Percentiles rank a stretch among this genome's conserved stretches.
These are phyloP conservation scores for Fusarium metavorans DNA, from an alignment of 2,329 filamentous ascomycete genomes.

Conservation along the genomic window DNA sequence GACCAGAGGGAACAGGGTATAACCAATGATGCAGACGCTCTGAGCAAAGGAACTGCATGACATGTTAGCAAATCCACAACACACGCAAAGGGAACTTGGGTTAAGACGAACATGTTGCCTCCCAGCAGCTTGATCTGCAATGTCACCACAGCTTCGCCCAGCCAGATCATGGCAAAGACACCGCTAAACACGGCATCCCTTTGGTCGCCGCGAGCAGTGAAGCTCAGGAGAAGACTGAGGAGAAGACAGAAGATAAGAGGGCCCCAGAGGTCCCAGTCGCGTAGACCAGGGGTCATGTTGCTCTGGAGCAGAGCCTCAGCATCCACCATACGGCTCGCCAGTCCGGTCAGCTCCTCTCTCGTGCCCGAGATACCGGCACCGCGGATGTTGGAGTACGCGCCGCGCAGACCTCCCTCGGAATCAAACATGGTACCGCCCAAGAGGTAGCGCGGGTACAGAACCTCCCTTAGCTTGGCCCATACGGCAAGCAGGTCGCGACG, in stretches of 20 bases:
- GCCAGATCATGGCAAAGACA: constrained; percentile 96
- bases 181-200: constrained; percentile 92
- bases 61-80: constrained; percentile 33
- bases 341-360: constrained; percentile 70
- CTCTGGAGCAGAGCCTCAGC: constrained; percentile 72
- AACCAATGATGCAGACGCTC: constrained; percentile 97
- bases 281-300: constrained; percentile 87
- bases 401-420: constrained; percentile 64
- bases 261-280: constrained; percentile 99
- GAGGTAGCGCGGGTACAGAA: constrained; percentile 94
- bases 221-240: constrained; percentile 87
- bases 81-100: not conserved
- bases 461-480: constrained; percentile 98
- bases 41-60: constrained; percentile 89
- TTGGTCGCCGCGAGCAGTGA: constrained; percentile 83
- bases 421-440: constrained; percentile 78
- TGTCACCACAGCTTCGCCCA: constrained; percentile 97
- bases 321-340: constrained; percentile 73
- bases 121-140: constrained; percentile 96
- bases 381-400: constrained; percentile 72
- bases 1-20: constrained; percentile 96
- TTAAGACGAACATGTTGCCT: constrained; percentile 87
- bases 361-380: constrained; percentile 70
- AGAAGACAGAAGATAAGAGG: constrained; percentile 94
- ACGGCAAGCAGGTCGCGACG: constrained; percentile 91